Evolutionary conservation across 2,329 filamentous ascomycete species (phyloP), one percentile per base, ranked within the genome.

Genomic region (Fusarium metavorans): DNA sequence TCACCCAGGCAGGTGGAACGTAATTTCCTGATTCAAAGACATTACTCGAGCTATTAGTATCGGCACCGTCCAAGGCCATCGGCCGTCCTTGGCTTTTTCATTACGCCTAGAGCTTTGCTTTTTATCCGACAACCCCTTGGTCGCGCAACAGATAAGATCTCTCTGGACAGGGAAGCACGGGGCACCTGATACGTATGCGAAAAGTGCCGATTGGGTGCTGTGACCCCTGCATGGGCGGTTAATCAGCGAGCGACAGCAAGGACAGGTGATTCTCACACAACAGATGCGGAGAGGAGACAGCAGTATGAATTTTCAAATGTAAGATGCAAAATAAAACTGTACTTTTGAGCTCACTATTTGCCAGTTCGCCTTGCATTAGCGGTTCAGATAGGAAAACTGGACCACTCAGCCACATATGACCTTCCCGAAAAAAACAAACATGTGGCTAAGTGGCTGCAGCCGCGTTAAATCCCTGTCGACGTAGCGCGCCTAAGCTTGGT

Each of bases 401-500:
- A 52, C 18, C 48, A 32, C 48, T 32, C 10, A 60, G 72, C 64
- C 70, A 77, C 71, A 61, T 10, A 39, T 39, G 54, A 52, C 57
- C 56, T 60, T 64, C 50, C 50, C 48, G 62, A 20, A 66, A 63
- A 78, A 78, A 77, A 70, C 67, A 65, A 73, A 70, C 70, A 57
- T 78, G 77, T 78, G 77, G 77, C 77, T 79, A 70, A 67, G 66
- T 62, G 71, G 66, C 67, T 75, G 69, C 77, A 78, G 76, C 68
- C 74, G 69, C 75, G 73, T 68, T 73, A 73, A 70, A 78, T 71
- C 77, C 77, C 71, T 78, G 77, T 76, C 76, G 69, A 74, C 61
- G 78, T 78, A 68, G 73, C 77, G 77, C 77, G 77, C 58, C 77
- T 79, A 79, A 79, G 77, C 75, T 79, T 79, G 76, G 77, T 78